Conservation (phyloP, 768 basidiomycete genomes). For the Serendipita sp. region DNA sequence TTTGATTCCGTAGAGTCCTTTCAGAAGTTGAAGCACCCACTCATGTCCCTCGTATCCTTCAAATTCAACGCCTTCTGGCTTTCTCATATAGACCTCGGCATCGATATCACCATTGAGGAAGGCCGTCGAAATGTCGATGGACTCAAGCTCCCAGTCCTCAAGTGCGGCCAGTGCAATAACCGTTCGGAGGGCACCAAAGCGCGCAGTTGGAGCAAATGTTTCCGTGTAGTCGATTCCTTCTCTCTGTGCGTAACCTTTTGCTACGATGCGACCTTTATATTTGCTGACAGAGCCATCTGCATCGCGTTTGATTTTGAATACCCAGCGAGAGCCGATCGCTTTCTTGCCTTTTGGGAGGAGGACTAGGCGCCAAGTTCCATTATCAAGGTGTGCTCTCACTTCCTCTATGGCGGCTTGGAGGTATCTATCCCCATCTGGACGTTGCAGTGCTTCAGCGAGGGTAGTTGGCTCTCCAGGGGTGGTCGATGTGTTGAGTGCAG, state of each 20-base stretch:
- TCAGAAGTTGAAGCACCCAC: conserved; percentile 14
- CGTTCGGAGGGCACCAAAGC: conserved; percentile 21
- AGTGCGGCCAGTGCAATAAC: conserved; percentile 20
- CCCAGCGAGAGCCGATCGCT: conserved; percentile 16
- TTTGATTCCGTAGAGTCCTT: conserved; percentile 30
- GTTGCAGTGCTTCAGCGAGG: conserved; percentile 13
- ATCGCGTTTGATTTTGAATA: conserved; percentile 17
- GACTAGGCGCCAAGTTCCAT: conserved; percentile 16
- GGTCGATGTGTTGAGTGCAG: conserved; percentile 11
- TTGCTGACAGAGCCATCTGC: conserved; percentile 13
- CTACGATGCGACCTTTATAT: conserved; percentile 18
- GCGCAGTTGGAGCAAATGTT: conserved; percentile 27
- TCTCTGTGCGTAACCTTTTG: conserved; percentile 17
- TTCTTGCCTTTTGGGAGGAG: conserved; percentile 12
- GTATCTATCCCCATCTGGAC: conserved; percentile 15
- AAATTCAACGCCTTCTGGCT: conserved; percentile 7
- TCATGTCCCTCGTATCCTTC: background rate
- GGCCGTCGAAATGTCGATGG: conserved; percentile 7
- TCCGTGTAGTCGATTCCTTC: conserved; percentile 25
- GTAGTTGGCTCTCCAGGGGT: conserved; percentile 11
- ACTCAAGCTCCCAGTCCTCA: conserved; percentile 16
- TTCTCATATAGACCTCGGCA: conserved; percentile 8
- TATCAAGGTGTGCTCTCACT: background rate
- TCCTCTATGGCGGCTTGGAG: conserved; percentile 16
- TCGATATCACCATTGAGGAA: conserved; percentile 11